phyloP scores from a whole-genome alignment of 169 alveolate genomes.

The Perkinsus chesapeaki region DNA sequence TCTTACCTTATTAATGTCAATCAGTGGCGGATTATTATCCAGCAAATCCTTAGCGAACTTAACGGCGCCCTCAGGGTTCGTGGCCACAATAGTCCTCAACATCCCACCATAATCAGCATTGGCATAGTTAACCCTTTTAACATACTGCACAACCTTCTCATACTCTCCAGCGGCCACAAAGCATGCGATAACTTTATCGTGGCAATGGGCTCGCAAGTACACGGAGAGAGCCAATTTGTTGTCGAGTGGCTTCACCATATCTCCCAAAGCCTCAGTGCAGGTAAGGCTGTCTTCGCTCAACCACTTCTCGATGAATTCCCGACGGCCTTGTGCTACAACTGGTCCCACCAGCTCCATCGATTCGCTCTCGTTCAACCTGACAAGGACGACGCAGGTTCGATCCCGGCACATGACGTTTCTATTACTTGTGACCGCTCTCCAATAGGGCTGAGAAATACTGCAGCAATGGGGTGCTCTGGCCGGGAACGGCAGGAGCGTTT shows the following conservation, averaged over 20 bases:
- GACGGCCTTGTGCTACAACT: conserved; percentile 80
- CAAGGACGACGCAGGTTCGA: background rate
- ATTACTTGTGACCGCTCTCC: conserved; percentile 50
- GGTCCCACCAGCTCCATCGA: conserved; percentile 93
- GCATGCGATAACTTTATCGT: conserved; percentile 82
- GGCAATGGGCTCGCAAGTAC: conserved; percentile 70
- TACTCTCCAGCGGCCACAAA: conserved; percentile 87
- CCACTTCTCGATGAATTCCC: conserved; percentile 85
- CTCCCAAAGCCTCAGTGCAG: conserved; percentile 94
- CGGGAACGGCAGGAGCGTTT: conserved; percentile 67
- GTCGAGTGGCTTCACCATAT: conserved; percentile 78
- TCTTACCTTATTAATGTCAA: conserved; percentile 37
- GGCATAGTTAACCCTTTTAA: conserved; percentile 39
- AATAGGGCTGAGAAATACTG: conserved; percentile 92
- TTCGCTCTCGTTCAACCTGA: conserved; percentile 81
- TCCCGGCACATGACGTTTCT: background rate
- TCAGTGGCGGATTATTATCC: conserved; percentile 38
- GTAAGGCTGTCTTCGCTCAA: conserved; percentile 92
- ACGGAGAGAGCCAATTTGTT: conserved; percentile 84
- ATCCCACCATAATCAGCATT: conserved; percentile 47
- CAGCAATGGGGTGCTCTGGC: conserved; percentile 86
- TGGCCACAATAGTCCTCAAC: conserved; percentile 34
- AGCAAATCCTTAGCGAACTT: conserved; percentile 43
- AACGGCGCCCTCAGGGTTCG: conserved; percentile 42
- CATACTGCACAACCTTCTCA: conserved; percentile 70